These are phyloP conservation scores for Ceratobasidium theobromae DNA, from an alignment of 1,284 basidiomycete species.

Conservation along the genomic window DNA sequence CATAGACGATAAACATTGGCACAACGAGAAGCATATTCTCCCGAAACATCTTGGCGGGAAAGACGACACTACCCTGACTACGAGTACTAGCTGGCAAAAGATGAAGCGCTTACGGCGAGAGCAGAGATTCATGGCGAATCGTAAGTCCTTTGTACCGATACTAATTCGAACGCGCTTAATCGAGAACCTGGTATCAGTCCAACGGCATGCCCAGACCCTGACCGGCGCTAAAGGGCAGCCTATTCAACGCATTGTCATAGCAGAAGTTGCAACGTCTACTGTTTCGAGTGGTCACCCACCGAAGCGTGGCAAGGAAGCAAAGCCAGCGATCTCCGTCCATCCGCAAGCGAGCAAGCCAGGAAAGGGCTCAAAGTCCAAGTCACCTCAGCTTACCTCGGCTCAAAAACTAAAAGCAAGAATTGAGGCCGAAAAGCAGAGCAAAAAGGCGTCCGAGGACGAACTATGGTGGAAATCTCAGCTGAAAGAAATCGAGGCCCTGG, in stretches of 20 bases:
- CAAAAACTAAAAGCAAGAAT: conserved; percentile 51
- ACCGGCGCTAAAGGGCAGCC: conserved; percentile 59
- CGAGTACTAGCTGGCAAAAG: conserved; percentile 44
- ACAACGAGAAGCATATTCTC: conserved; percentile 54
- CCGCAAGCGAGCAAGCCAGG: not conserved
- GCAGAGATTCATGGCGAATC: conserved; percentile 57
- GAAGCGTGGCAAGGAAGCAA: conserved; percentile 5
- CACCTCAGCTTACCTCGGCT: conserved; percentile 36
- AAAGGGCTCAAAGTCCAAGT: not conserved
- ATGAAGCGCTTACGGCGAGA: conserved; percentile 48
- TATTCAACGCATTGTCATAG: conserved; percentile 57
- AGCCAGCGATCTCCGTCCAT: conserved; percentile 8
- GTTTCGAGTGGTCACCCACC: no score
- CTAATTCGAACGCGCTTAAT: not conserved
- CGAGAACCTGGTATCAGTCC: conserved; percentile 41
- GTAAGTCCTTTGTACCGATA: not conserved
- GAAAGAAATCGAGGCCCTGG: conserved; percentile 42
- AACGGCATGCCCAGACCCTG: conserved; percentile 60
- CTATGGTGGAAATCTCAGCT: conserved; percentile 56
- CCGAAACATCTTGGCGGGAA: conserved; percentile 59
- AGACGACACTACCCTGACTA: conserved; percentile 35
- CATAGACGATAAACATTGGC: conserved; percentile 60
- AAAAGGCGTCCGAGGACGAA: conserved; percentile 46
- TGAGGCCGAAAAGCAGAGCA: conserved; percentile 49
- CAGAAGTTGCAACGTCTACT: conserved; percentile 40